These are phyloP conservation scores for Diaporthe vexans DNA, from an alignment of 2,329 filamentous ascomycete genomes.

Conservation along the genomic window DNA sequence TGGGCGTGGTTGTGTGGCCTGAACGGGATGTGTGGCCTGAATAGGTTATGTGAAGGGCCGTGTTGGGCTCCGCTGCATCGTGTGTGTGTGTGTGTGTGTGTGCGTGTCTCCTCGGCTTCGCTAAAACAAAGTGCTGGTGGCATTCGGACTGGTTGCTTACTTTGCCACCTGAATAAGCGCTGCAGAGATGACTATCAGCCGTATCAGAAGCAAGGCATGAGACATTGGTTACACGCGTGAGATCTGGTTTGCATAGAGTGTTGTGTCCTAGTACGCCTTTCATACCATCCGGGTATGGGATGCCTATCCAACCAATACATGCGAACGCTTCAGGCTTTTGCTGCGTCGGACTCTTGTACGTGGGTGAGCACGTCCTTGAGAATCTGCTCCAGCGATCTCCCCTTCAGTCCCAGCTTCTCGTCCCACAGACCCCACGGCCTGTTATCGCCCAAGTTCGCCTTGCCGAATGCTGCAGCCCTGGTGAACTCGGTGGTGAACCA, in stretches of 20 bases:
- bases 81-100: too few species aligned
- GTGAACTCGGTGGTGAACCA: too few species aligned
- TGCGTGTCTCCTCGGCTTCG: neutral
- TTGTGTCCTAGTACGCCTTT: neutral
- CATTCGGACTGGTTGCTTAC: neutral
- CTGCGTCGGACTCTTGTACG: too few species aligned
- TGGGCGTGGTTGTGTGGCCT: too few species aligned
- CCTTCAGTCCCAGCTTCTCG: too few species aligned
- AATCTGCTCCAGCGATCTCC: too few species aligned
- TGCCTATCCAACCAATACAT: too few species aligned
- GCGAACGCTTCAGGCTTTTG: too few species aligned
- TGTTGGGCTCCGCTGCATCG: slow-evolving; percentile 12
- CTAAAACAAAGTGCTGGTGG: neutral
- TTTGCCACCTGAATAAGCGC: neutral
- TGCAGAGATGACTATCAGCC: neutral
- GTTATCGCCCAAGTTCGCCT: too few species aligned
- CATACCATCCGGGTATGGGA: neutral
- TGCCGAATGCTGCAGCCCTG: too few species aligned
- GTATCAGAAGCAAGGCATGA: neutral
- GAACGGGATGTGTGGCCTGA: neutral
- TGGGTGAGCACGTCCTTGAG: too few species aligned
- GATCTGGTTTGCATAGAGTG: neutral
- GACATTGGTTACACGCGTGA: neutral
- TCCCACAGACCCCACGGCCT: too few species aligned
- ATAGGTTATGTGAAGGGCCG: neutral